Evolutionary conservation across 164 flowering plant genomes (phyloP).

Genomic region (Annona cherimola): DNA sequence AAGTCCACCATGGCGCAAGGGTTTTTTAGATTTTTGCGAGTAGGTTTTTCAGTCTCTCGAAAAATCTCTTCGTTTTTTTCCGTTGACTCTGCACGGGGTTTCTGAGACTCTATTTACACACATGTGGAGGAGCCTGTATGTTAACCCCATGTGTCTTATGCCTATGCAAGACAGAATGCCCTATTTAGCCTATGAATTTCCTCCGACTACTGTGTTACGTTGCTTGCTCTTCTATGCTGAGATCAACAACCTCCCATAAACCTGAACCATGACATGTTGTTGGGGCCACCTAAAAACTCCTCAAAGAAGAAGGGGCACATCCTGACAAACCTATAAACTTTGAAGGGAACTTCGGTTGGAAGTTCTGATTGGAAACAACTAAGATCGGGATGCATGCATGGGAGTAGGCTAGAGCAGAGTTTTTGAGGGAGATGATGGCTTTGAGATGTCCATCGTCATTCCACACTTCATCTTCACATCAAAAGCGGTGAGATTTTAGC

Average conservation of each 20-base stretch:
- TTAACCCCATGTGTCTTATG: no score
- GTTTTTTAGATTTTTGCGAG: no score
- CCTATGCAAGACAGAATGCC: not conserved
- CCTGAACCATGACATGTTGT: conserved; percentile 79
- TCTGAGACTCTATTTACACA: no score
- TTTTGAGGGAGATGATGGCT: conserved; percentile 52
- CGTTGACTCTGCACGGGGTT: no score
- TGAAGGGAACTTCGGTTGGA: conserved; percentile 44
- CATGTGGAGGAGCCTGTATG: no score
- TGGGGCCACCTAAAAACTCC: conserved; percentile 60
- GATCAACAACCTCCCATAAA: conserved; percentile 54
- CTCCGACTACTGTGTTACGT: conserved; percentile 29
- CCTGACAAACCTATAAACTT: conserved; percentile 64
- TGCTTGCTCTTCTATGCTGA: conserved; percentile 48
- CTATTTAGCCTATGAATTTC: conserved; percentile 52
- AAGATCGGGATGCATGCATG: conserved; percentile 64
- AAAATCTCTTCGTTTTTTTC: no score
- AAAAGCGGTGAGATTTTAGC: conserved; percentile 45
- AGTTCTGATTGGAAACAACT: conserved; percentile 53
- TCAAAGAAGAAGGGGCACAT: conserved; percentile 73
- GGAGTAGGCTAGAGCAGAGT: conserved; percentile 39
- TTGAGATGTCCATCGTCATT: conserved; percentile 69
- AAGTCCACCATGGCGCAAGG: not conserved
- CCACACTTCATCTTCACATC: conserved; percentile 77
- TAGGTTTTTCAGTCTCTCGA: no score